Base-by-base conservation (phyloP, 2,329 filamentous ascomycete genomes). In the Fusarium incarnatum region DNA sequence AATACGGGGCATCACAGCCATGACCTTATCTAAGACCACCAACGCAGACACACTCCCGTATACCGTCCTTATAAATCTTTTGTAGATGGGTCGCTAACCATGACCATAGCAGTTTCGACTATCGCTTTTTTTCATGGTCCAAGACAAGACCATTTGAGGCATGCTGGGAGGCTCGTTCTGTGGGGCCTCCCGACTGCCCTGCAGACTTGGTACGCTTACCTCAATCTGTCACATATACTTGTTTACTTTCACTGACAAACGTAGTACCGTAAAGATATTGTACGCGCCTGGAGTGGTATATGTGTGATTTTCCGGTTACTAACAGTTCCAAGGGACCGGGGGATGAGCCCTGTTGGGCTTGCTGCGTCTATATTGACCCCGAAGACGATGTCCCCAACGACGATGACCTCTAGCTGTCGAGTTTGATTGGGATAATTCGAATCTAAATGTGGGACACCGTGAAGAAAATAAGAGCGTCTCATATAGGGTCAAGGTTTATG, bases 51-150 rank as follows among this genome's bases (percentile, higher is more conserved):
- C 10, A 12, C 6, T n/a, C 1, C 18, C 18, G 34, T 37, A 37
- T 37, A 0, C 6, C 18, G 0, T n/a, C 34, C 18, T n/a, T n/a
- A 7, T 7, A 12, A 12, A n/a, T 0, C 4, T 37, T n/a, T 4
- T n/a, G 4, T 4, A n/a, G 18, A 11, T 6, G 3, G 0, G 18
- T 37, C 18, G 18, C 34, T 37, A 2, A 37, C 4, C 6, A 12
- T 3, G 10, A 37, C 2, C 16, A 37, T n/a, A 12, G 6, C 10
- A n/a, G 18, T n/a, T 37, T 37, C 18, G 34, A 37, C 10, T 12
- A 2, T n/a, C 34, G 18, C 2, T 37, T 37, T n/a, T 37, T 37
- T 12, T 37, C 34, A n/a, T 37, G 34, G 34, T 37, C 34, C 34
- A 37, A 37, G 18, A 37, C 10, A 37, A 12, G 18, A 7, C 34